Conservation (phyloP, 768 basidiomycete species). For the Pulveroboletus ravenelii region DNA sequence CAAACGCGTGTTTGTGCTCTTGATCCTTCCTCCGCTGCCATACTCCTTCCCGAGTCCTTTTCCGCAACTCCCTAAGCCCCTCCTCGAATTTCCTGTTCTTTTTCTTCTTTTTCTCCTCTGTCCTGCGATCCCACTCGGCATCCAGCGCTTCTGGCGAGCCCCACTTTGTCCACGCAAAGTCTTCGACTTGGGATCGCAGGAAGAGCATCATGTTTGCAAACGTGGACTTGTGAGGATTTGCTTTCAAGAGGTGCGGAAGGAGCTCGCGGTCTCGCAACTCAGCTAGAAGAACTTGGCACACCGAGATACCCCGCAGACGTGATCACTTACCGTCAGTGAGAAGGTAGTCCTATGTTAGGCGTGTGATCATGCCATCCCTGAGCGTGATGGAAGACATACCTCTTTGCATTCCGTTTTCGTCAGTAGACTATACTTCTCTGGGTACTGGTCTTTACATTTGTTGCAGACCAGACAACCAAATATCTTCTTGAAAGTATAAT, state of each 20-base stretch:
- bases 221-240: constrained; percentile 91
- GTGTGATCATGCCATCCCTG: background rate
- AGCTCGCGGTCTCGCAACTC: constrained; percentile 90
- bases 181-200: constrained; percentile 89
- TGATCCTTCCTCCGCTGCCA: constrained; percentile 85
- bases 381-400: constrained; percentile 38
- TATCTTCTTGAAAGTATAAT: constrained; percentile 72
- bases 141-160: constrained; percentile 89
- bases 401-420: constrained; percentile 99
- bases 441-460: constrained; percentile 81
- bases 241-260: constrained; percentile 89
- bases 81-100: constrained; percentile 95
- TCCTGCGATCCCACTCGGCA: constrained; percentile 75
- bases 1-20: constrained; percentile 86
- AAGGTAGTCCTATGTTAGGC: constrained; percentile 71
- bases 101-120: constrained; percentile 79
- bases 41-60: constrained; percentile 80
- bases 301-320: background rate
- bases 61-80: constrained; percentile 76
- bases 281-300: constrained; percentile 41
- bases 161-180: constrained; percentile 98
- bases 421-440: constrained; percentile 89
- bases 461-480: constrained; percentile 87
- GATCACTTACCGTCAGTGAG: constrained; percentile 76
- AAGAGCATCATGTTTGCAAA: constrained; percentile 99